A percentile compares a stretch with the other conserved stretches of the same genome.
phyloP scores from a whole-genome alignment of 106 monocot species.

The Alisma plantagoaquatica region DNA sequence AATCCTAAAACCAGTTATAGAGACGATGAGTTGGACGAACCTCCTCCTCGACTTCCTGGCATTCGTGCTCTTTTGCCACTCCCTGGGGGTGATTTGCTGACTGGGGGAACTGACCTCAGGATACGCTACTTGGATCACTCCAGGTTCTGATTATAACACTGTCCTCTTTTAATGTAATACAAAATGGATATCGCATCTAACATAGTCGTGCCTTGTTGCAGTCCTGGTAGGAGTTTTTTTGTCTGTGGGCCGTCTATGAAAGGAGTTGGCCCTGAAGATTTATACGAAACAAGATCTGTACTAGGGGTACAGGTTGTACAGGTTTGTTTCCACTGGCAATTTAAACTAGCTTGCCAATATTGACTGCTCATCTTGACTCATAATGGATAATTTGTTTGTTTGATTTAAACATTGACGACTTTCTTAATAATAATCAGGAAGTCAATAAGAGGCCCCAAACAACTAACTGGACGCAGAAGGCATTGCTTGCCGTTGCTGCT shows the following conservation, averaged over 20 bases:
- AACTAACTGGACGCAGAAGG: slow-evolving; percentile 50
- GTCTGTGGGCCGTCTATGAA: slow-evolving; percentile 73
- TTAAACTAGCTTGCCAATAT: not conserved
- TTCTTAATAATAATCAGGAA: no score
- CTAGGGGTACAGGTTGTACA: slow-evolving; percentile 87
- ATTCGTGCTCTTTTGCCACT: slow-evolving; percentile 70
- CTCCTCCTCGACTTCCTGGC: slow-evolving; percentile 62
- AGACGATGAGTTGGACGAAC: slow-evolving; percentile 69
- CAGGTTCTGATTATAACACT: slow-evolving; percentile 65
- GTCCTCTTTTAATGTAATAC: no score
- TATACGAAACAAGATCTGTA: slow-evolving; percentile 59
- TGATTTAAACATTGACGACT: no score
- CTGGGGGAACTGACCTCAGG: slow-evolving; percentile 84
- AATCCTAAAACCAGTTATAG: slow-evolving; percentile 53
- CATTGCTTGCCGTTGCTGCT: slow-evolving; percentile 57
- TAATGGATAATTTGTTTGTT: no score
- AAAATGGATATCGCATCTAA: not conserved
- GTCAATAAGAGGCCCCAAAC: slow-evolving; percentile 20
- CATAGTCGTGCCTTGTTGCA: slow-evolving; percentile 18
- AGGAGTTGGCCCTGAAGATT: slow-evolving; percentile 52
- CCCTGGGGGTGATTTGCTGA: slow-evolving; percentile 76
- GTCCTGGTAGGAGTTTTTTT: slow-evolving; percentile 65
- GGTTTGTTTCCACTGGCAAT: slow-evolving; percentile 27
- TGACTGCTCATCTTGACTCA: no score
- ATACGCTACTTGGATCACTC: slow-evolving; percentile 86